These are phyloP conservation scores for Emydomyces testavorans DNA, from an alignment of 2,329 filamentous ascomycete species.

Conservation along the genomic window DNA sequence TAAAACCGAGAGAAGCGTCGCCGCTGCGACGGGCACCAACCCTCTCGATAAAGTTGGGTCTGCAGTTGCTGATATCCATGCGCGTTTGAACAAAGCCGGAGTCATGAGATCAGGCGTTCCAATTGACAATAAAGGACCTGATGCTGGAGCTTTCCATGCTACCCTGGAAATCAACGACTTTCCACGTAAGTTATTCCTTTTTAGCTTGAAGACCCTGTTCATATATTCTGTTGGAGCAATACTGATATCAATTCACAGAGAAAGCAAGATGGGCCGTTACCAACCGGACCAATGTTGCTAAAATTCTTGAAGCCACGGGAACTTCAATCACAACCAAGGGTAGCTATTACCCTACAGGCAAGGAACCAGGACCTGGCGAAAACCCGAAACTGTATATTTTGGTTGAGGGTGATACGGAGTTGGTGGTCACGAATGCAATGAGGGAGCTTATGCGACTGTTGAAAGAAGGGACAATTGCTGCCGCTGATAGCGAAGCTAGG, in stretches of 20 bases:
- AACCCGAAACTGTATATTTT: conserved; percentile 96
- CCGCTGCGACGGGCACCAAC: conserved; percentile 41
- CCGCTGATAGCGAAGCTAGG: conserved; percentile 72
- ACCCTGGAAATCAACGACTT: conserved; percentile 99
- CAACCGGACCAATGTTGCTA: conserved; percentile 94
- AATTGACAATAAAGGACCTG: conserved; percentile 96
- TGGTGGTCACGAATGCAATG: conserved; percentile 83
- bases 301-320: conserved; percentile 88
- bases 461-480: conserved; percentile 80
- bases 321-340: conserved; percentile 97
- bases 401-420: conserved; percentile 92
- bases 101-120: conserved; percentile 84
- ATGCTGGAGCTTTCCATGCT: conserved; percentile 91
- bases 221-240: conserved; percentile 5
- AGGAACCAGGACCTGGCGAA: conserved; percentile 61
- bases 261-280: conserved; percentile 98
- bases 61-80: conserved; percentile 85
- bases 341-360: conserved; percentile 72
- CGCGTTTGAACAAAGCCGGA: conserved; percentile 76
- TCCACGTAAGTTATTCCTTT: conserved; percentile 58
- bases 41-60: conserved; percentile 76
- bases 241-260: conserved; percentile 37
- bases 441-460: conserved; percentile 76
- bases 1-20: conserved; percentile 49
- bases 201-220: too few relatives aligned